phyloP scores from a whole-genome alignment of 352 stramenopile genomes.

The Phytopythium kandeliae region DNA sequence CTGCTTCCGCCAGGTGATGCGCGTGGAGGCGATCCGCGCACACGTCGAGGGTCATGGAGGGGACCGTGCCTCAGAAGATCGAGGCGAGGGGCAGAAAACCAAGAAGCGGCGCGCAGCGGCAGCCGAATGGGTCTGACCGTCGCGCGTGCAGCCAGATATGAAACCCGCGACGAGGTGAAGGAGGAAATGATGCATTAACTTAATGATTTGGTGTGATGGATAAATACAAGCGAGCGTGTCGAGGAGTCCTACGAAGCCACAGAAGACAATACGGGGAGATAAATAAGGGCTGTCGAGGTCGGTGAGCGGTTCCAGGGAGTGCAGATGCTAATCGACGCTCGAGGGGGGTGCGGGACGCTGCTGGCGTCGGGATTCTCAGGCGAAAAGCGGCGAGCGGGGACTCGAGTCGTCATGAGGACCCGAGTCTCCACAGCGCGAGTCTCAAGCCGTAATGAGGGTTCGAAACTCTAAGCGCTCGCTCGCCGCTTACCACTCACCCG shows the following conservation, averaged over 20 bases:
- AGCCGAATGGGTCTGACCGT: not conserved
- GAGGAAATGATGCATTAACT: no score
- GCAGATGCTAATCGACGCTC: not conserved
- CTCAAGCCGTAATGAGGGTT: conserved; percentile 7
- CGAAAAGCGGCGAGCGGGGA: not conserved
- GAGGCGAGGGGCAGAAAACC: not conserved
- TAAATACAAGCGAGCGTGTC: conserved; percentile 2
- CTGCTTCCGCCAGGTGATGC: conserved; percentile 67
- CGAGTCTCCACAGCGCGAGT: no score
- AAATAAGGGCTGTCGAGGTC: not conserved
- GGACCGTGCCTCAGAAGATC: conserved; percentile 3
- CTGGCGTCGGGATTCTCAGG: not conserved
- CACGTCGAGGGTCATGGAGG: conserved; percentile 31
- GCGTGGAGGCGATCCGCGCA: conserved; percentile 43
- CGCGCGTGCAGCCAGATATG: no score
- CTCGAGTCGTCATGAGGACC: no score
- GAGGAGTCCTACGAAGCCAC: not conserved
- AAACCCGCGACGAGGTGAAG: not conserved
- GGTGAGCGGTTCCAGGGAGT: not conserved
- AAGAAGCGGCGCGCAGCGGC: not conserved
- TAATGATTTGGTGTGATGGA: not conserved
- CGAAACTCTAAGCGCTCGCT: not conserved
- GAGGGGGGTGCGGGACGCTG: not conserved
- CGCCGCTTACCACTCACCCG: not conserved
- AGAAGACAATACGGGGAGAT: not conserved